Conservation (phyloP, 768 basidiomycete genomes). For the Auricularia sp. region DNA sequence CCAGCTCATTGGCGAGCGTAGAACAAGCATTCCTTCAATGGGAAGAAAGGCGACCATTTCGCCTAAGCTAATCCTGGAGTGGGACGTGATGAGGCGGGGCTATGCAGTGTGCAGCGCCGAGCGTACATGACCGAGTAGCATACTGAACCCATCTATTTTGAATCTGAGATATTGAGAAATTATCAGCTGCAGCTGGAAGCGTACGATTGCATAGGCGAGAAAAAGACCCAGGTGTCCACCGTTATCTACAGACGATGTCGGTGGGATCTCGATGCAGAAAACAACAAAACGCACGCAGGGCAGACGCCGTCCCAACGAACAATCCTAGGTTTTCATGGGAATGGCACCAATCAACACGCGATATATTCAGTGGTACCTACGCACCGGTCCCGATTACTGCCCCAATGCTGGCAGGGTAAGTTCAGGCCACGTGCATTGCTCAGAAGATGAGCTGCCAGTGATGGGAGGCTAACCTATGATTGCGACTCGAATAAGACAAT, state of each 20-base stretch:
- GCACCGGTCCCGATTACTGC: no score
- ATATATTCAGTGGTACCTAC: no score
- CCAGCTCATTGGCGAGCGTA: not conserved
- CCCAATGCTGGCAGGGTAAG: no score
- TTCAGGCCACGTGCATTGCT: no score
- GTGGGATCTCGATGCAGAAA: not conserved
- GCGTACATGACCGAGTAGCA: slow-evolving; percentile 56
- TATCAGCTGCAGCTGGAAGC: not conserved
- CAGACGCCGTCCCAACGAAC: not conserved
- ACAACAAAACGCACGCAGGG: not conserved
- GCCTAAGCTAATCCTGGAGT: slow-evolving; percentile 39
- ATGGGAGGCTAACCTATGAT: no score
- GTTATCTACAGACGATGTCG: slow-evolving; percentile 9
- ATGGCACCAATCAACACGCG: slow-evolving; percentile 4
- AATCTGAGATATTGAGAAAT: not conserved
- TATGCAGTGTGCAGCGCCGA: not conserved
- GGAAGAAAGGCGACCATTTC: slow-evolving; percentile 75
- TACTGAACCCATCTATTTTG: slow-evolving; percentile 43
- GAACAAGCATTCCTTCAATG: slow-evolving; percentile 23
- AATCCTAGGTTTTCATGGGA: slow-evolving; percentile 39
- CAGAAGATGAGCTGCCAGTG: no score
- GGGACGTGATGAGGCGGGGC: slow-evolving; percentile 22
- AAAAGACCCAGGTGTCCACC: slow-evolving; percentile 71
- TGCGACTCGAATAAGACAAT: no score
- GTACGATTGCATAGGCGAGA: slow-evolving; percentile 47